Base-by-base conservation (phyloP, 2,329 filamentous ascomycete genomes). In the Colletotrichum plurivorum region DNA sequence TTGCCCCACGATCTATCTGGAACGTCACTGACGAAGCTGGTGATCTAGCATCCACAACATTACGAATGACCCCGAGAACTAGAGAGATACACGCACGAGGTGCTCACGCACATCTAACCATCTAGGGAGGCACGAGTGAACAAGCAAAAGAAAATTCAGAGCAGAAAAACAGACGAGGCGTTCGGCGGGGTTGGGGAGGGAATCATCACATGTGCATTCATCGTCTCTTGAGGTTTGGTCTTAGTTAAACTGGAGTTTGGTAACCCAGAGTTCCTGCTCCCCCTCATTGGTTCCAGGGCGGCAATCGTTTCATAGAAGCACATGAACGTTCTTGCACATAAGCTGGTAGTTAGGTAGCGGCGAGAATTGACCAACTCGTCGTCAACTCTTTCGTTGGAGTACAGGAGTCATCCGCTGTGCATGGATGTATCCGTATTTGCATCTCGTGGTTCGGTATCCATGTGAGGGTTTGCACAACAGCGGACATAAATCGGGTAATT, bases 11-110 rank as follows among this genome's bases (percentile, higher is more conserved):
- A n/a, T 43, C 13, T 13, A 6, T 5, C 39, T 18, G 12, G n/a
- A n/a, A 18, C 52, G 20, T n/a, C 43, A 20, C 48, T 65, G 18
- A 56, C 39, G 2, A 31, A 18, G 43, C n/a, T 31, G 27, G 25
- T 43, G 12, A 15, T n/a, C n/a, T 39, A 69, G 66, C 46, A 58
- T 69, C 39, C 66, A 69, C 53, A 69, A 69, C 22, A 53, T 59
- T 15, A 48, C 66, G 31, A 48, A 36, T 20, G 55, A 66, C 6
- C 45, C 43, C 20, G 66, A 66, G 41, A 65, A 68, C 61, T 63
- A 36, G 58, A 68, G 22, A 60, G 63, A 58, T 53, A 58, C 4
- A 20, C 16, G 16, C 20, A 53, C 15, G n/a, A 36, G 46, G 45
- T 63, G 52, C 45, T 63, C 45, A 41, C 59, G 45, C 52, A 56